Percentiles rank a stretch among this genome's conserved stretches.
These are phyloP conservation scores for Fusarium tupiense DNA, from an alignment of 2,329 filamentous ascomycete species.

Conservation along the genomic window DNA sequence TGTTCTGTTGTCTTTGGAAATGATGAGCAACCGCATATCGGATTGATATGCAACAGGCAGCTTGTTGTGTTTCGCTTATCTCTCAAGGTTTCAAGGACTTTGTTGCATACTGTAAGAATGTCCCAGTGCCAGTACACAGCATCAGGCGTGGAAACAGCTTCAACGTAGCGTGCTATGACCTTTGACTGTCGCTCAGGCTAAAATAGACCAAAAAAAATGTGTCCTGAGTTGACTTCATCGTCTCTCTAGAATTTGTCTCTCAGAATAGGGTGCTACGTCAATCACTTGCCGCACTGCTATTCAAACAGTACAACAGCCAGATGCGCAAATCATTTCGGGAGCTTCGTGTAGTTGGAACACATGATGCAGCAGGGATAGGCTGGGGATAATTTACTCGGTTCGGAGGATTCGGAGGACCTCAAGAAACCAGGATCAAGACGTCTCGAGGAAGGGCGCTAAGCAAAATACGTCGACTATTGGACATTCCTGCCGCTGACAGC, in stretches of 20 bases:
- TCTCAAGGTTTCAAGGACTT: not conserved
- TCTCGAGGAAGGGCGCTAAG: conserved; percentile 23
- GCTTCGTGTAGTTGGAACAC: conserved; percentile 8
- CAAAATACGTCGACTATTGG: conserved; percentile 24
- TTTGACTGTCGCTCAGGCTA: not conserved
- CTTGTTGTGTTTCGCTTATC: conserved; percentile 16
- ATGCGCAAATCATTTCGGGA: conserved; percentile 5
- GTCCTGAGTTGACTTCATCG: not conserved
- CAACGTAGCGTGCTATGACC: not conserved
- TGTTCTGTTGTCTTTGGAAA: not conserved
- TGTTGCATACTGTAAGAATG: not conserved
- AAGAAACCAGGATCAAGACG: conserved; percentile 20
- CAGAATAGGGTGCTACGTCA: not conserved
- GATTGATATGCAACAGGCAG: conserved; percentile 4
- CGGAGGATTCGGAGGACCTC: conserved; percentile 33
- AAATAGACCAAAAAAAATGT: not conserved
- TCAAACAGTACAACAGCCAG: not conserved
- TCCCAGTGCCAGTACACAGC: not conserved
- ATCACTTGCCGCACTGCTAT: not conserved
- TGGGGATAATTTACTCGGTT: conserved; percentile 14
- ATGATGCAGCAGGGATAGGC: conserved; percentile 4
- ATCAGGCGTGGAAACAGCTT: not conserved
- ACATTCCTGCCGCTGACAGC: conserved; percentile 25
- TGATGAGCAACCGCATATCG: not conserved
- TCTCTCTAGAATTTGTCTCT: not conserved